Base-by-base conservation (phyloP, 345 rosid species). In the rapeseed (Brassica napus) region DNA sequence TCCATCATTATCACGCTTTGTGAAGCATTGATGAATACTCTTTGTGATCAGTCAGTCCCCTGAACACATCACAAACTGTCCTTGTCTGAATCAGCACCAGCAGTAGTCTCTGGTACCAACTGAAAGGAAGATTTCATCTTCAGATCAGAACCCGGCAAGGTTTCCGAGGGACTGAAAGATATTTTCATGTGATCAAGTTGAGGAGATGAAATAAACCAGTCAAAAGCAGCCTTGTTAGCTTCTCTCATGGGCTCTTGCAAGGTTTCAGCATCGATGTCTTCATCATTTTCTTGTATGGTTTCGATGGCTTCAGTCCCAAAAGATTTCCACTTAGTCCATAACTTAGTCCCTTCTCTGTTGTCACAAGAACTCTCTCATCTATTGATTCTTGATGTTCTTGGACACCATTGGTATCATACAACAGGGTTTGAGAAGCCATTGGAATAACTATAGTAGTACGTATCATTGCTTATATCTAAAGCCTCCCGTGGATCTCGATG, bases 161-260 rank as follows among this genome's bases (percentile, higher is more conserved):
- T 83, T 84, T 87, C 84, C 2, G 86, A 67, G 55, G 91, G 91
- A 42, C 81, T 91, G 90, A 91, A 94, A 82, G 98, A 94, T 83
- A 94, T 84, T 73, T 88, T 92, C 98, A 94, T 94, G 77, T 86
- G 97, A 73, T 88, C 93, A 62, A 94, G 87, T 30, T 94, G 97
- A 39, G 98, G 98, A 75, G 98, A 94, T 81, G 91, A 86, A 37
- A 90, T 86, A 68, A 84, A 84, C 65, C 90, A 86, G 82, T 82
- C 84, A 65, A 72, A 73, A 68, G 80, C 65, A 84, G 83, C 74
- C 65, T 77, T 74, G 77, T 63, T 10, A 18, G n/a, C 85, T 64
- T 84, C 87, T 18, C 60, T 65, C 35, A 68, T 73, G 64, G 81
- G 61, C 44, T 74, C 76, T 74, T 57, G 44, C 14, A 73, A 44